phyloP scores from a whole-genome alignment of 2,329 filamentous ascomycete species.

The Trichophyton benhamiae region DNA sequence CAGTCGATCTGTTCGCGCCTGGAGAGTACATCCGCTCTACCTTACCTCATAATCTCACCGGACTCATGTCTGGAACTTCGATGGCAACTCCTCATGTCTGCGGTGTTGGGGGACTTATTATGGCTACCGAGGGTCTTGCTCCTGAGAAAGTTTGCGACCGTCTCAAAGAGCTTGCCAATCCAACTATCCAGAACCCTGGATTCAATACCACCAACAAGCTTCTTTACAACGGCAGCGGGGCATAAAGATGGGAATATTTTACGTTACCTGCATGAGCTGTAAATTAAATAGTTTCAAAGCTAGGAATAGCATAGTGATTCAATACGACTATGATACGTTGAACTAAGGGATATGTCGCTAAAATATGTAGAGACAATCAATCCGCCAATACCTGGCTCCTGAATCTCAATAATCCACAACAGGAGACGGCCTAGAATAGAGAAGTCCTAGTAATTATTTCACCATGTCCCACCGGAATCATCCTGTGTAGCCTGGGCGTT shows the following conservation, averaged over 20 bases:
- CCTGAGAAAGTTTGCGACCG: constrained; percentile 34
- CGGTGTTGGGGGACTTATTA: constrained; percentile 43
- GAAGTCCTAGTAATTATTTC: background rate
- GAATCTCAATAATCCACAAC: too few species aligned
- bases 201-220: constrained; percentile 20
- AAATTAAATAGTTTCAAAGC: background rate
- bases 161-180: constrained; percentile 43
- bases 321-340: background rate
- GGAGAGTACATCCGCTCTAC: constrained; percentile 41
- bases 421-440: background rate
- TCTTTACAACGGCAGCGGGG: constrained; percentile 20
- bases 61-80: constrained; percentile 30
- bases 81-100: constrained; percentile 36
- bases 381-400: too few species aligned
- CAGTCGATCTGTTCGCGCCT: constrained; percentile 46
- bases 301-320: background rate
- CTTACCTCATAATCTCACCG: constrained; percentile 38
- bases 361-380: background rate
- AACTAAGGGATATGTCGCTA: background rate
- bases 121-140: constrained; percentile 38
- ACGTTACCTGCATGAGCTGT: background rate
- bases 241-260: background rate
- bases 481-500: background rate
- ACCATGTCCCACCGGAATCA: background rate
- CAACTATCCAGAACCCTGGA: constrained; percentile 15